These are phyloP conservation scores for Thermothelomyces thermophilus DNA, from an alignment of 2,329 filamentous ascomycete genomes.

Conservation along the genomic window DNA sequence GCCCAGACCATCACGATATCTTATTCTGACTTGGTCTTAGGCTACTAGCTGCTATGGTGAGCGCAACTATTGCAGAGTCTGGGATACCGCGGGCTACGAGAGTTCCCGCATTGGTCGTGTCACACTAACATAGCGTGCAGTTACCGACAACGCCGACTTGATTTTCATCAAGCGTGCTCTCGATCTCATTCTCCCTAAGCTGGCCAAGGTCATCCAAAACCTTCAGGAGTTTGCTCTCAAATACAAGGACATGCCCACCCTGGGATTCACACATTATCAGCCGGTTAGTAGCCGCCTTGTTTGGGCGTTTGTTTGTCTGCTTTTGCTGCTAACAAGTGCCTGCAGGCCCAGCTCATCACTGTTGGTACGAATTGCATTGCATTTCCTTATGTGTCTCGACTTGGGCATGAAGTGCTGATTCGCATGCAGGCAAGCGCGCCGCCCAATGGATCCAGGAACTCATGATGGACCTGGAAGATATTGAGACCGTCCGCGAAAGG, in stretches of 20 bases:
- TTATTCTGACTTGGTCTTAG: background rate
- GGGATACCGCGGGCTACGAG: background rate
- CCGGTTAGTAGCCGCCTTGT: conserved; percentile 26
- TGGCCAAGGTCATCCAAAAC: conserved; percentile 73
- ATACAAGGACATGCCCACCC: conserved; percentile 61
- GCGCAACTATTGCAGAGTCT: background rate
- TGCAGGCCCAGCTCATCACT: conserved; percentile 51
- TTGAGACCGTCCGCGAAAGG: conserved; percentile 62
- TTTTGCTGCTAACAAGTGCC: background rate
- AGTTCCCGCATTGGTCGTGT: too few species aligned
- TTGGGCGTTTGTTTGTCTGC: too few species aligned
- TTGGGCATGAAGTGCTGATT: background rate
- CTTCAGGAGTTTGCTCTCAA: conserved; percentile 64
- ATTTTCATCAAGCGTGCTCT: conserved; percentile 63
- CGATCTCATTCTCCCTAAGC: conserved; percentile 66
- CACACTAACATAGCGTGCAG: conserved; percentile 21
- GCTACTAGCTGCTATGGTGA: conserved; percentile 40
- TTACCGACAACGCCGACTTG: conserved; percentile 71
- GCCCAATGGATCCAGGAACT: conserved; percentile 64
- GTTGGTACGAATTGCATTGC: conserved; percentile 38
- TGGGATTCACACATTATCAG: conserved; percentile 72
- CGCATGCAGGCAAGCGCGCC: conserved; percentile 46
- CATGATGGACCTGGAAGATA: conserved; percentile 65
- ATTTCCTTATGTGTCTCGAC: too few species aligned
- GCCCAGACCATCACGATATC: background rate